Base-by-base conservation (phyloP, 2,329 filamentous ascomycete genomes). In the Ophiostoma sp. region DNA sequence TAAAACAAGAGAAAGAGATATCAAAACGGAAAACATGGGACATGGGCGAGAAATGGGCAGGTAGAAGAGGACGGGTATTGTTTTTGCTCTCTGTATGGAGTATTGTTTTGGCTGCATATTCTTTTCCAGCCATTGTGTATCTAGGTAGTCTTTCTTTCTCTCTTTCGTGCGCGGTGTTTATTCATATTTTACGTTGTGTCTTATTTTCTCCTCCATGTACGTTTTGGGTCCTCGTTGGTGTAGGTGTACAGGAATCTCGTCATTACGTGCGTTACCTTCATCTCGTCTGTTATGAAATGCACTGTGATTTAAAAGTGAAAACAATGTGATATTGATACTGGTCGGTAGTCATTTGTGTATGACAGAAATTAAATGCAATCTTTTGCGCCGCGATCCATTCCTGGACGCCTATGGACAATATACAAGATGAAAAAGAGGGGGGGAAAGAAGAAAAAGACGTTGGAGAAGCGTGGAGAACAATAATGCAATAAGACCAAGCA, bases 91-190 rank as follows among this genome's bases (percentile, higher is more conserved):
- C 61, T 39, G 42, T 48, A 48, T 15, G 42, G 42, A 48, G 42
- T 48, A 48, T 63, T 39, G 12, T 48, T 33, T 68, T 25, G 64
- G 64, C 64, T 66, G 61, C 36, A 28, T 66, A 66, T 66, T 19
- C 28, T 9, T 61, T 61, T 19, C 15, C 57, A 31, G 31, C 57
- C 57, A 61, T 61, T 61, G 42, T 55, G 61, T 66, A 66, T 45
- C 36, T 45, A 45, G 61, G 64, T 33, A 50, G 22, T 50, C 28
- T 22, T 22, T 68, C 50, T 50, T 17, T 25, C 11, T 55, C 50
- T 25, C 25, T 25, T 55, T 55, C 25, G 11, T 48, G 42, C 64
- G 55, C 36, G 33, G 69, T 72, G 50, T 63, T 68, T 57, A 31
- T 31, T 45, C 8, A 31, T 12, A 45, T 42, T 57, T 42, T 42